These are phyloP conservation scores for Aureobasidium musti DNA, from an alignment of 2,329 filamentous ascomycete species.

Conservation along the genomic window DNA sequence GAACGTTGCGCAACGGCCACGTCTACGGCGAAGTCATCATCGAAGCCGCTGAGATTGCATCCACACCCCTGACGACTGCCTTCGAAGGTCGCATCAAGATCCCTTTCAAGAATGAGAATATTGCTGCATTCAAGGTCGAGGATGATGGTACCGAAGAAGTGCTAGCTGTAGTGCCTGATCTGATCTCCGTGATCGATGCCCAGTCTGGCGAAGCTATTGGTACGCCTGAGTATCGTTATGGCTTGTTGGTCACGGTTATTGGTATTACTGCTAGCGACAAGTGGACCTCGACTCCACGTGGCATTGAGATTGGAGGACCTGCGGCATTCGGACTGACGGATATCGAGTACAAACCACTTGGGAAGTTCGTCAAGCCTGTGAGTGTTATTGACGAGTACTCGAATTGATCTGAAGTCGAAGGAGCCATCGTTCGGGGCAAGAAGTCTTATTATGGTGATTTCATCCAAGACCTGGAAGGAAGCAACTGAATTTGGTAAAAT, in stretches of 20 bases:
- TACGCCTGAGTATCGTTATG: constrained; percentile 59
- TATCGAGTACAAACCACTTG: constrained; percentile 53
- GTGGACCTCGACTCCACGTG: constrained; percentile 43
- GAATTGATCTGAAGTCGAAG: constrained; percentile 34
- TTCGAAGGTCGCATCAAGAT: constrained; percentile 34
- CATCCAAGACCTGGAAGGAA: too few relatives aligned
- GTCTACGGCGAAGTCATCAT: constrained; percentile 48
- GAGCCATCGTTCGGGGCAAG: too few relatives aligned
- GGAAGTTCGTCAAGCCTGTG: constrained; percentile 52
- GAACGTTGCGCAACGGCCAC: constrained; percentile 47
- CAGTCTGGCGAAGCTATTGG: constrained; percentile 60
- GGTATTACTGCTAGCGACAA: constrained; percentile 36
- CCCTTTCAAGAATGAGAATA: constrained; percentile 40
- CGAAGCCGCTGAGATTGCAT: constrained; percentile 39
- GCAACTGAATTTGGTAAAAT: too few relatives aligned
- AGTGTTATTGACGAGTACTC: constrained; percentile 58
- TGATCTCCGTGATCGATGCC: constrained; percentile 59
- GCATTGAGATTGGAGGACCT: constrained; percentile 55
- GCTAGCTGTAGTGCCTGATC: constrained; percentile 58
- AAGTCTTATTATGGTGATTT: too few relatives aligned
- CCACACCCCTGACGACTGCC: neutral
- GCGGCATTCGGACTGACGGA: constrained; percentile 48
- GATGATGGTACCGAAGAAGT: constrained; percentile 37
- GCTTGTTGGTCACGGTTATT: constrained; percentile 54
- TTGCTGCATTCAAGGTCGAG: constrained; percentile 34